Percentiles rank a stretch among this genome's conserved stretches.
phyloP scores from a whole-genome alignment of 2,329 filamentous ascomycete genomes.

The Fusarium irregulare region DNA sequence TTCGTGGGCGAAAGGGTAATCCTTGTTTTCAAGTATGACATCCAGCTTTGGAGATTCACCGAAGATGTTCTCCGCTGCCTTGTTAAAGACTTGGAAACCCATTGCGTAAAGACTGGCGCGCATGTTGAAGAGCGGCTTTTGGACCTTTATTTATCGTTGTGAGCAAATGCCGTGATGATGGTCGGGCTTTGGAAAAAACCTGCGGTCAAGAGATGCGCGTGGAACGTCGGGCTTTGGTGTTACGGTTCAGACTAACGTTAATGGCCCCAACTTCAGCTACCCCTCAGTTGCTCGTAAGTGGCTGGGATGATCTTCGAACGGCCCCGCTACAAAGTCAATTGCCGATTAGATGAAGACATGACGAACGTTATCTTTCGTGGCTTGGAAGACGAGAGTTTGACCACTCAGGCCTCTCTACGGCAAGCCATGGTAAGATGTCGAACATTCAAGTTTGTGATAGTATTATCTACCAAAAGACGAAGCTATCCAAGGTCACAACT shows the following conservation, averaged over 20 bases:
- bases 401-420: neutral
- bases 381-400: neutral
- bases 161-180: neutral
- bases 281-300: conserved; percentile 19
- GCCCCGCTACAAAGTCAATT: neutral
- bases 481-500: too few relatives aligned
- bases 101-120: neutral
- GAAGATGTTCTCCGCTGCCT: conserved; percentile 44
- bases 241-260: neutral
- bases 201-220: neutral
- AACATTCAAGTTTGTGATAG: neutral
- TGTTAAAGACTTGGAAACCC: conserved; percentile 24
- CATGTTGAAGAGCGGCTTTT: neutral
- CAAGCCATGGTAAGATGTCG: neutral
- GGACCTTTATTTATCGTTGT: neutral
- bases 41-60: conserved; percentile 52
- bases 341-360: neutral
- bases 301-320: neutral
- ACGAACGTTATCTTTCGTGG: neutral
- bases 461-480: too few relatives aligned
- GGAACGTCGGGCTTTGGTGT: conserved; percentile 6
- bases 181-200: neutral
- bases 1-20: conserved; percentile 62
- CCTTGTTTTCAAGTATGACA: conserved; percentile 52
- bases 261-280: neutral